phyloP scores from a whole-genome alignment of 768 basidiomycete genomes.

The Mycena epipterygia region DNA sequence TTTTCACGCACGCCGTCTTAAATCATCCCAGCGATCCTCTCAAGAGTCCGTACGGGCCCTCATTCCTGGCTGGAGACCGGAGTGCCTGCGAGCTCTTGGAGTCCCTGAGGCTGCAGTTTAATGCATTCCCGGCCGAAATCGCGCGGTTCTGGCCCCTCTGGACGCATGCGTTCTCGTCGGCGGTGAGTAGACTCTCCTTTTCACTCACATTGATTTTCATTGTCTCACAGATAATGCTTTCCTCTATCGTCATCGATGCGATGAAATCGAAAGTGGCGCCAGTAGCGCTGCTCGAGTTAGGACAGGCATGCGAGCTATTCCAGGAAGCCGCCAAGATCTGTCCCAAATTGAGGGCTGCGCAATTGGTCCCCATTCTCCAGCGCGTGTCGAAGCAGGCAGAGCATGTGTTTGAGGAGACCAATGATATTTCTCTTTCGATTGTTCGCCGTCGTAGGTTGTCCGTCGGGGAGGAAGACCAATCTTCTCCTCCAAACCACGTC shows the following conservation, averaged over 20 bases:
- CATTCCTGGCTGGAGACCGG: slow-evolving; percentile 77
- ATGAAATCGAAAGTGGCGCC: slow-evolving; percentile 76
- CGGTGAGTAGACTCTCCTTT: slow-evolving; percentile 58
- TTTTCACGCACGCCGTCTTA: slow-evolving; percentile 80
- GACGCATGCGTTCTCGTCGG: slow-evolving; percentile 79
- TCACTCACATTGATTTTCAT: too few relatives aligned
- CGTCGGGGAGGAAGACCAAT: too few relatives aligned
- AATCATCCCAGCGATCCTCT: slow-evolving; percentile 77
- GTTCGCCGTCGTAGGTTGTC: too few relatives aligned
- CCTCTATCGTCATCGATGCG: slow-evolving; percentile 81
- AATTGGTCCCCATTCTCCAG: slow-evolving; percentile 78
- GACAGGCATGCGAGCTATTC: slow-evolving; percentile 74
- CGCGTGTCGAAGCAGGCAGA: slow-evolving; percentile 75
- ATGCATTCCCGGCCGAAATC: slow-evolving; percentile 68
- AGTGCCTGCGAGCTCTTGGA: slow-evolving; percentile 72
- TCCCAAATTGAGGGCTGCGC: slow-evolving; percentile 61
- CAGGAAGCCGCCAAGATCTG: slow-evolving; percentile 62
- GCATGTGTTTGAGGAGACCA: slow-evolving; percentile 62
- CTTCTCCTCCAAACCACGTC: too few relatives aligned
- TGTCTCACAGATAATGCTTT: slow-evolving; percentile 73
- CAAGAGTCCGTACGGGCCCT: slow-evolving; percentile 74
- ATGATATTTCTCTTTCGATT: too few relatives aligned
- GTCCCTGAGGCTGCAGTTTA: slow-evolving; percentile 63
- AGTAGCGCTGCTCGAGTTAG: slow-evolving; percentile 77
- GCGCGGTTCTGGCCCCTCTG: slow-evolving; percentile 80